Percentiles rank a stretch among this genome's conserved stretches.
phyloP scores from a whole-genome alignment of 1,284 basidiomycete species.

The Leccinum cinnamomeum region DNA sequence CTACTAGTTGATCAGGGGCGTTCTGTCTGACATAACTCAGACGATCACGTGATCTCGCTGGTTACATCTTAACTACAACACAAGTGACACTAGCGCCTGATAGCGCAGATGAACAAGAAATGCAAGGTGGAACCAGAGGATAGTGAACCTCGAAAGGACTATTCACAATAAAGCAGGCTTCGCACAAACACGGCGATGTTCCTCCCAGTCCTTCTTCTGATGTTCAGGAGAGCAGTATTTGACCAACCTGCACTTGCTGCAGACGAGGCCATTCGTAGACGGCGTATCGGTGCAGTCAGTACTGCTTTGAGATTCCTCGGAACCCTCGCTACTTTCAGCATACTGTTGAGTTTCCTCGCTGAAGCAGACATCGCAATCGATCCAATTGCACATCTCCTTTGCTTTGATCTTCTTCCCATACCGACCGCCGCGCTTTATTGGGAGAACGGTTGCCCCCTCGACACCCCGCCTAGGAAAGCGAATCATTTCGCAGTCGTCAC shows the following conservation, averaged over 20 bases:
- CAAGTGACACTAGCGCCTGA: neutral
- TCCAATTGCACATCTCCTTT: constrained; percentile 76
- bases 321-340: constrained; percentile 46
- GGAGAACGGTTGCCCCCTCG: constrained; percentile 58
- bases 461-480: constrained; percentile 66
- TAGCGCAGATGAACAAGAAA: neutral
- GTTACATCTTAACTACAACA: constrained; percentile 5
- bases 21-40: neutral
- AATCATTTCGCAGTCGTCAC: constrained; percentile 77
- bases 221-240: constrained; percentile 71
- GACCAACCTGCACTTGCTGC: constrained; percentile 72
- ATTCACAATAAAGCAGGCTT: constrained; percentile 36
- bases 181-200: constrained; percentile 65
- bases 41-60: neutral
- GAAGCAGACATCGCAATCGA: constrained; percentile 65
- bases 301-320: constrained; percentile 50
- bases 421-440: constrained; percentile 53
- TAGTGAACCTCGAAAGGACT: neutral
- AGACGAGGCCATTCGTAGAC: constrained; percentile 48
- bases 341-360: constrained; percentile 40
- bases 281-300: constrained; percentile 33
- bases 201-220: constrained; percentile 71
- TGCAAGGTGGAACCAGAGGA: neutral
- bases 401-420: constrained; percentile 48
- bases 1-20: neutral